Percentiles rank a stretch among this genome's conserved stretches.
phyloP scores from a whole-genome alignment of 306 rosid genomes.

The Quercus rubra region DNA sequence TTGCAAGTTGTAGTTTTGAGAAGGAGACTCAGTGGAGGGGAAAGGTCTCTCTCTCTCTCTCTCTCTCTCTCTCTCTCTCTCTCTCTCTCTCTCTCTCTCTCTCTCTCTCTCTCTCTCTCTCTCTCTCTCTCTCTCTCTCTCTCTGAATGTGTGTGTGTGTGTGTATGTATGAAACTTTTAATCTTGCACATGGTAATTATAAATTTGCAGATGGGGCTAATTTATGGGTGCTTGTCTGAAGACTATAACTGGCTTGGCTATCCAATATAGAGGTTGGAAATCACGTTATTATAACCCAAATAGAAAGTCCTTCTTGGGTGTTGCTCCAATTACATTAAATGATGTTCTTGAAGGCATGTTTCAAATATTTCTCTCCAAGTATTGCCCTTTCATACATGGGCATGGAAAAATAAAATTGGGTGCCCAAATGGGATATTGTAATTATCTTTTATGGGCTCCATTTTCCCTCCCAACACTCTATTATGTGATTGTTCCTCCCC shows the following conservation, averaged over 20 bases:
- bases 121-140: no score
- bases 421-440: constrained; percentile 59
- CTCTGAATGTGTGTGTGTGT: no score
- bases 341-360: constrained; percentile 52
- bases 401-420: constrained; percentile 50
- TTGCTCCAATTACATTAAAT: constrained; percentile 61
- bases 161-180: no score
- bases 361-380: constrained; percentile 58
- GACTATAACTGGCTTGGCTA: constrained; percentile 41
- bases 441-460: constrained; percentile 69
- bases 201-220: no score
- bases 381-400: constrained; percentile 71
- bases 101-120: no score
- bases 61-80: no score
- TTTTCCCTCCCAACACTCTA: constrained; percentile 46
- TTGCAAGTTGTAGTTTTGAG: constrained; percentile 52
- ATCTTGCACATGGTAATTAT: no score
- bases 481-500: constrained; percentile 51
- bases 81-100: not conserved
- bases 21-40: constrained; percentile 64
- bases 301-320: constrained; percentile 52
- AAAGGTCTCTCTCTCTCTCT: constrained; percentile 31
- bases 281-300: constrained; percentile 63
- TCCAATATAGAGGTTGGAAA: constrained; percentile 74
- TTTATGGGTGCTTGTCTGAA: no score